phyloP scores from a whole-genome alignment of 768 basidiomycete genomes.

The Lactarius tabidus region DNA sequence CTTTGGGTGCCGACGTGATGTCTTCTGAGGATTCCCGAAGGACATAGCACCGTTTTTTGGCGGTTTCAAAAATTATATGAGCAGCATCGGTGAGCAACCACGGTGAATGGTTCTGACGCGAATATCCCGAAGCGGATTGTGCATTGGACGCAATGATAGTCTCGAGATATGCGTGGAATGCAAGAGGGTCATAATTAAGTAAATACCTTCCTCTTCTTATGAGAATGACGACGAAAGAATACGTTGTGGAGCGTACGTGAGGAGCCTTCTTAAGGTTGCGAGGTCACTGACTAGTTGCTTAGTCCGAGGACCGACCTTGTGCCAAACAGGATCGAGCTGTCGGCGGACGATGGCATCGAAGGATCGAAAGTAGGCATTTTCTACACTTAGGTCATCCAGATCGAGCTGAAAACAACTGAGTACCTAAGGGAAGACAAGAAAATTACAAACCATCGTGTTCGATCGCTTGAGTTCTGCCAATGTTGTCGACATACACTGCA shows the following conservation, averaged over 20 bases:
- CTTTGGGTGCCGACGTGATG: slow-evolving; percentile 28
- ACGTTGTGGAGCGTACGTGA: slow-evolving; percentile 50
- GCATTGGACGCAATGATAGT: slow-evolving; percentile 69
- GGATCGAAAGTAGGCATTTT: slow-evolving; percentile 90
- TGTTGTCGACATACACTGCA: slow-evolving; percentile 92
- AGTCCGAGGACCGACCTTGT: slow-evolving; percentile 89
- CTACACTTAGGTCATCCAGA: slow-evolving; percentile 86
- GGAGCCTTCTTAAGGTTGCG: slow-evolving; percentile 74
- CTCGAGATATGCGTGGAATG: slow-evolving; percentile 90
- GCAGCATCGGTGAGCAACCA: slow-evolving; percentile 95
- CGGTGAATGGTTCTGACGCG: slow-evolving; percentile 67
- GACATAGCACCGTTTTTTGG: slow-evolving; percentile 78
- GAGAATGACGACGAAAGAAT: background rate
- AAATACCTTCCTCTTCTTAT: slow-evolving; percentile 55
- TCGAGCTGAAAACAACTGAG: slow-evolving; percentile 60
- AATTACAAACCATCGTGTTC: slow-evolving; percentile 55
- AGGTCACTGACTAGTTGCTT: slow-evolving; percentile 90
- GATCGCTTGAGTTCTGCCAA: slow-evolving; percentile 86
- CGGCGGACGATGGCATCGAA: slow-evolving; percentile 87
- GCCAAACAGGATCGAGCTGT: slow-evolving; percentile 93
- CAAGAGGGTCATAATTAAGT: slow-evolving; percentile 84
- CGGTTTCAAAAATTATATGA: slow-evolving; percentile 75
- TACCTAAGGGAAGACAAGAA: background rate
- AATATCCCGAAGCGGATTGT: slow-evolving; percentile 44
- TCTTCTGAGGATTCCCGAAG: slow-evolving; percentile 30